Conservation (phyloP, 805 yeast species). For the Starmerella khaoyaiensis region DNA sequence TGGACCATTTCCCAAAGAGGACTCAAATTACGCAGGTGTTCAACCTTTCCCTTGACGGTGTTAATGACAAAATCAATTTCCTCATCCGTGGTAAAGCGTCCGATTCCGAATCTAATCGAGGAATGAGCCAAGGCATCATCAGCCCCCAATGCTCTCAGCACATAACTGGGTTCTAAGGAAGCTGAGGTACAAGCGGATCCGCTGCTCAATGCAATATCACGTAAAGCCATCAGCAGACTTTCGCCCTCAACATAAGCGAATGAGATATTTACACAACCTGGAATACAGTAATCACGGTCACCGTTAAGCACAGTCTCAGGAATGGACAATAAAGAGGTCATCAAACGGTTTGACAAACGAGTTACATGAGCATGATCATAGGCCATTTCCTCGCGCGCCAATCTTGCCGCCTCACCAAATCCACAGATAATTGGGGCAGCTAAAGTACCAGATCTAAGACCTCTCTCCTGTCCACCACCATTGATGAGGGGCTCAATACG, state of each 20-base stretch:
- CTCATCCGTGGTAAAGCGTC: constrained; percentile 91
- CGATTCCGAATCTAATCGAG: constrained; percentile 94
- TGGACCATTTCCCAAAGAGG: constrained; percentile 99
- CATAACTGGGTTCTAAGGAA: constrained; percentile 93
- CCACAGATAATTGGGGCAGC: constrained; percentile 96
- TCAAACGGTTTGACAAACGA: constrained; percentile 58
- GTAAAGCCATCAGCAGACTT: constrained; percentile 90
- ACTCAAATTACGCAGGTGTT: constrained; percentile 77
- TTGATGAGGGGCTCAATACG: constrained; percentile 87
- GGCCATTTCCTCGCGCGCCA: constrained; percentile 59
- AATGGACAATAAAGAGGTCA: constrained; percentile 57
- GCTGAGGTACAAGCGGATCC: constrained; percentile 99
- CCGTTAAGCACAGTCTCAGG: constrained; percentile 90
- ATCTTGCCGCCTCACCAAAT: constrained; percentile 91
- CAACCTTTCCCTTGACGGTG: constrained; percentile 80
- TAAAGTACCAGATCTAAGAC: constrained; percentile 89
- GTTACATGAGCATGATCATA: constrained; percentile 62
- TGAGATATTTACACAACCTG: constrained; percentile 93
- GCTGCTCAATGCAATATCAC: constrained; percentile 88
- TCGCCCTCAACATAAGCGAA: constrained; percentile 98
- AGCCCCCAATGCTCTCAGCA: constrained; percentile 90
- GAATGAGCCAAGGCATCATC: constrained; percentile 98
- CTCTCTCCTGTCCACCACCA: constrained; percentile 99
- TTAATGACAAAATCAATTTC: constrained; percentile 88
- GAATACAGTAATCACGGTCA: constrained; percentile 55